phyloP scores from a whole-genome alignment of 495 filamentous ascomycete species.

The Hypoxylon lenormandii region DNA sequence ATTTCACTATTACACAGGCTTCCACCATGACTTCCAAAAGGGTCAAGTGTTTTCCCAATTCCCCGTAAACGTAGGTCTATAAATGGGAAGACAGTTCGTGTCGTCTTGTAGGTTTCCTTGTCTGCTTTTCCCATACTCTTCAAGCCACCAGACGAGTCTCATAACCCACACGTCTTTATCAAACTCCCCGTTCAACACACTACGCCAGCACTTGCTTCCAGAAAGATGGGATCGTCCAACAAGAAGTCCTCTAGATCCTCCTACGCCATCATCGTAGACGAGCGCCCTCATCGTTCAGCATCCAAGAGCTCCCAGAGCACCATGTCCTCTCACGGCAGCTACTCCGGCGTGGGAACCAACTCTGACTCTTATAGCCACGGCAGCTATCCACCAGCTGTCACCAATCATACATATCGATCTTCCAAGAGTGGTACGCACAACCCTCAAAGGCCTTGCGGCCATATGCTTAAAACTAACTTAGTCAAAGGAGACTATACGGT shows the following conservation, averaged over 20 bases:
- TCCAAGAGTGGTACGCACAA: constrained; percentile 20
- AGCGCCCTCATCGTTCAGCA: constrained; percentile 4
- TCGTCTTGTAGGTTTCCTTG: constrained; percentile 5
- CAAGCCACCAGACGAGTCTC: constrained; percentile 15
- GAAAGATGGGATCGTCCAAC: constrained; percentile 17
- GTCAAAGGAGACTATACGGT: constrained; percentile 25
- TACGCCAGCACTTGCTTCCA: neutral
- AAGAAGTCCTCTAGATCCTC: constrained; percentile 14
- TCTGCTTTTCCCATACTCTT: constrained; percentile 6
- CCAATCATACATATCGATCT: constrained; percentile 8
- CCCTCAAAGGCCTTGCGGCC: neutral
- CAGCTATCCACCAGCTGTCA: constrained; percentile 7
- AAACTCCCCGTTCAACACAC: neutral
- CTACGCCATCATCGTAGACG: constrained; percentile 9
- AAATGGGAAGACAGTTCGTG: constrained; percentile 1
- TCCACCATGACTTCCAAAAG: constrained; percentile 7
- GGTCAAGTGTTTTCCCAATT: constrained; percentile 14
- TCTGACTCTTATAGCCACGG: constrained; percentile 14
- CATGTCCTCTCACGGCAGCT: constrained; percentile 23
- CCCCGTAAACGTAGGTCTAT: constrained; percentile 13
- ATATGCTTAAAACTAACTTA: constrained; percentile 14
- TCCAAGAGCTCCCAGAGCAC: constrained; percentile 16
- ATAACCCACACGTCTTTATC: constrained; percentile 2
- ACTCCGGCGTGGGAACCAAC: neutral
- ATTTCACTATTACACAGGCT: constrained; percentile 20